Evolutionary conservation across 164 flowering plant genomes (phyloP).

Genomic region (Cinnamomum chago): DNA sequence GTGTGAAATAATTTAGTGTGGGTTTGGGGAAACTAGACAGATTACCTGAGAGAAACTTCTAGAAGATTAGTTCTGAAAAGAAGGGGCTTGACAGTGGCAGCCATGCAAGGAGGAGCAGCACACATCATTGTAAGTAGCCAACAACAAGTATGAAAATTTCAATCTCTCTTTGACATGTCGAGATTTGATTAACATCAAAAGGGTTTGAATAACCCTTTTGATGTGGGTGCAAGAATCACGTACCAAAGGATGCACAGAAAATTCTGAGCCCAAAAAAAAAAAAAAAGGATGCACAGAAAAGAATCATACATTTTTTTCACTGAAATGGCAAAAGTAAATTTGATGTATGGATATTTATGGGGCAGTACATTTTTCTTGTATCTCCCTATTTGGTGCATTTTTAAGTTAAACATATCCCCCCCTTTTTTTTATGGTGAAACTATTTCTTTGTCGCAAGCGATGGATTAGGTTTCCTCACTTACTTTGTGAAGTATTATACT

Average conservation of each 20-base stretch:
- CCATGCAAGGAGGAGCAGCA: conserved; percentile 27
- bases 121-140: conserved; percentile 1
- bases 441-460: too few species aligned
- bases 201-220: too few species aligned
- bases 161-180: background rate
- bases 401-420: too few species aligned
- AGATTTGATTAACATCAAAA: background rate
- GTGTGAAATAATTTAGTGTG: conserved; percentile 12
- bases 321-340: background rate
- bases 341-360: background rate
- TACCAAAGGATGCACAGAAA: background rate
- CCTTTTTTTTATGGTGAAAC: too few species aligned
- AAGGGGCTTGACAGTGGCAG: conserved; percentile 21
- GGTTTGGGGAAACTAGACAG: conserved; percentile 50
- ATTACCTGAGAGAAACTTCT: conserved; percentile 34
- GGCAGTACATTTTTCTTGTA: too few species aligned
- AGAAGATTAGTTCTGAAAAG: conserved; percentile 29
- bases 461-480: background rate
- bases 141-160: background rate
- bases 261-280: too few species aligned
- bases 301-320: background rate
- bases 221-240: background rate
- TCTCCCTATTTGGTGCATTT: too few species aligned
- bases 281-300: background rate
- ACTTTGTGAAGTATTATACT: too few species aligned